Evolutionary conservation across 768 basidiomycete genomes (phyloP).

Genomic region (Kondoa malvinella): DNA sequence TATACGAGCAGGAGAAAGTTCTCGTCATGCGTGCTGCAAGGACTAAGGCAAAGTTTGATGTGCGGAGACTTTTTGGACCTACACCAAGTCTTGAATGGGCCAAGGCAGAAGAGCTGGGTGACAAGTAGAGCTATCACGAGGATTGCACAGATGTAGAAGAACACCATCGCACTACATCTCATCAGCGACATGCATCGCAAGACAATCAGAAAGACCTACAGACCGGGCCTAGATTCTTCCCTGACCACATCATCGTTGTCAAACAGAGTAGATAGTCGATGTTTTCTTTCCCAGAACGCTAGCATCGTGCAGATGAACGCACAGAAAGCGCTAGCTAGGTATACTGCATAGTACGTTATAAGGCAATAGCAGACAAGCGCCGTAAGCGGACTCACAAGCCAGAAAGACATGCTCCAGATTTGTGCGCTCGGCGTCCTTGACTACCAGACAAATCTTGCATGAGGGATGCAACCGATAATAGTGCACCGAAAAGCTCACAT

Average conservation of each 20-base stretch:
- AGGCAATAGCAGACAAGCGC: too few species aligned
- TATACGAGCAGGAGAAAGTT: background rate
- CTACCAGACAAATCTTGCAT: too few species aligned
- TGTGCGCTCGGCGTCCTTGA: too few species aligned
- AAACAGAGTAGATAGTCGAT: background rate
- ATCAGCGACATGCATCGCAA: background rate
- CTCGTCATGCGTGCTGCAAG: background rate
- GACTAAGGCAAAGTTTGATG: too few species aligned
- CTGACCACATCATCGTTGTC: background rate
- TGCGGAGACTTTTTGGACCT: too few species aligned
- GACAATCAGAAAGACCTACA: background rate
- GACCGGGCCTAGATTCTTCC: background rate
- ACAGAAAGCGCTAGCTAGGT: background rate
- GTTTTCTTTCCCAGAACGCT: background rate
- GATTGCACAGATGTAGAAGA: background rate
- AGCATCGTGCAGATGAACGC: background rate
- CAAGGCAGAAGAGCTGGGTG: background rate
- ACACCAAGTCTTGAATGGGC: background rate
- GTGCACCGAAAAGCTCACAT: background rate
- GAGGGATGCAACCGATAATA: too few species aligned
- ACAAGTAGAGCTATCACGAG: background rate
- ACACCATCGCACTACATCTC: background rate
- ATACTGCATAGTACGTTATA: too few species aligned
- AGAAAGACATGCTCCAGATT: too few species aligned
- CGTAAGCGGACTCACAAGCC: too few species aligned